These are phyloP conservation scores for Ottelia alismoides DNA, from an alignment of 106 monocot species.

Conservation along the genomic window DNA sequence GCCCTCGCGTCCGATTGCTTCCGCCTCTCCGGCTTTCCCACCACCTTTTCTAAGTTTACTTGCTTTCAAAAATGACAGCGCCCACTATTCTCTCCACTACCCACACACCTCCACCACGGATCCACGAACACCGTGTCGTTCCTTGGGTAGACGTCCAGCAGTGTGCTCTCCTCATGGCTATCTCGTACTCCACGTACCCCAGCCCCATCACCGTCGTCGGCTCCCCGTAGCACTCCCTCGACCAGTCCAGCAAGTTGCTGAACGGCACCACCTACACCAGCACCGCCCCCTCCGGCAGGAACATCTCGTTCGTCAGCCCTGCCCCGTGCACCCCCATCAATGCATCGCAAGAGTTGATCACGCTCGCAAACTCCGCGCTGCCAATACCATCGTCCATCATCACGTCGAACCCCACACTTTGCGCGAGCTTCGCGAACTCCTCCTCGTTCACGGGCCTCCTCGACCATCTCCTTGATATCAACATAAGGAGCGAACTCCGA, in stretches of 20 bases:
- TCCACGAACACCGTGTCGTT: conserved; percentile 12
- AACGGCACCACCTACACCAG: too few relatives aligned
- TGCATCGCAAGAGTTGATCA: conserved; percentile 67
- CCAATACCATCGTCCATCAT: conserved; percentile 18
- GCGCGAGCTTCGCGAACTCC: conserved; percentile 42
- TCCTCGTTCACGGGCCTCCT: conserved; percentile 30
- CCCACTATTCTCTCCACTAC: too few relatives aligned
- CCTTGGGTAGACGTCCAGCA: conserved; percentile 8
- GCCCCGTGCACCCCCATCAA: conserved; percentile 63
- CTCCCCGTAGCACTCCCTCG: too few relatives aligned
- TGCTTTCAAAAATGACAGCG: too few relatives aligned
- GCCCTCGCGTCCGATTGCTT: too few relatives aligned
- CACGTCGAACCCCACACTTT: conserved; percentile 50
- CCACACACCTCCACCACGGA: too few relatives aligned
- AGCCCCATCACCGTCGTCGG: too few relatives aligned
- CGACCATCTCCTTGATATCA: too few relatives aligned
- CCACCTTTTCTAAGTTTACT: too few relatives aligned
- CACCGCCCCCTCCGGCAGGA: too few relatives aligned
- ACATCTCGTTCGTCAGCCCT: conserved; percentile 57
- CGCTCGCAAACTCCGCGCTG: conserved; percentile 31
- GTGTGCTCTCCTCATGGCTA: conserved; percentile 14
- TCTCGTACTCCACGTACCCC: conserved; percentile 13
- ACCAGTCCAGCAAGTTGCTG: too few relatives aligned
- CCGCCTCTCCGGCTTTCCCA: too few relatives aligned
- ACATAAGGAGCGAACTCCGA: conserved; percentile 27